phyloP scores from a whole-genome alignment of 345 rosid species.

The Salix brachista region DNA sequence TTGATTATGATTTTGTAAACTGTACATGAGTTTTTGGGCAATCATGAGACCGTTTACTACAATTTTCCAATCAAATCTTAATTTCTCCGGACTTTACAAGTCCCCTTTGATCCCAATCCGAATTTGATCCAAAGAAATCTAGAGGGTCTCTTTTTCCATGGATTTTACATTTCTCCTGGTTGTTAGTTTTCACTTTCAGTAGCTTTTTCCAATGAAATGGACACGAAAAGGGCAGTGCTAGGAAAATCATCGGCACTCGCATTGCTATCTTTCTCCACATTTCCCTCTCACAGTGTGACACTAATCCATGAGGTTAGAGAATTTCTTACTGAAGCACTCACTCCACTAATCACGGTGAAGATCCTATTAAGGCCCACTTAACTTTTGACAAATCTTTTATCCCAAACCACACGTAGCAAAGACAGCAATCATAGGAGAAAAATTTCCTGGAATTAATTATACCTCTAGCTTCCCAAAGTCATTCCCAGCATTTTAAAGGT shows the following conservation, averaged over 20 bases:
- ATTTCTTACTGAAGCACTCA: neutral
- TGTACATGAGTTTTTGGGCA: neutral
- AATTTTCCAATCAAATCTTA: neutral
- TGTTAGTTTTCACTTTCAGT: neutral
- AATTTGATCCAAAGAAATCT: neutral
- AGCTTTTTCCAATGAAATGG: too few relatives aligned
- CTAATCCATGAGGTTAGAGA: neutral
- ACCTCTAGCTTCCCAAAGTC: neutral
- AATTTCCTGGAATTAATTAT: neutral
- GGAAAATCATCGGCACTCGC: slow-evolving; percentile 3
- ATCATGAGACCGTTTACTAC: neutral
- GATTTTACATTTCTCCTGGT: neutral
- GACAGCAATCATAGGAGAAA: neutral
- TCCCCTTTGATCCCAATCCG: neutral
- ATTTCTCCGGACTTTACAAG: neutral
- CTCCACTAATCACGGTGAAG: slow-evolving; percentile 14
- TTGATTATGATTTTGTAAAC: neutral
- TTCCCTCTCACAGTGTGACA: neutral
- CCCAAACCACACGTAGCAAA: neutral
- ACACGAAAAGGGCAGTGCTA: neutral
- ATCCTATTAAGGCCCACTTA: neutral
- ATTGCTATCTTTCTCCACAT: too few relatives aligned
- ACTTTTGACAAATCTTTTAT: neutral
- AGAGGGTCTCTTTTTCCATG: neutral
- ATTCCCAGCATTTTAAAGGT: neutral